Conservation (phyloP, 345 rosid genomes). For the Carallia pectinifolia region DNA sequence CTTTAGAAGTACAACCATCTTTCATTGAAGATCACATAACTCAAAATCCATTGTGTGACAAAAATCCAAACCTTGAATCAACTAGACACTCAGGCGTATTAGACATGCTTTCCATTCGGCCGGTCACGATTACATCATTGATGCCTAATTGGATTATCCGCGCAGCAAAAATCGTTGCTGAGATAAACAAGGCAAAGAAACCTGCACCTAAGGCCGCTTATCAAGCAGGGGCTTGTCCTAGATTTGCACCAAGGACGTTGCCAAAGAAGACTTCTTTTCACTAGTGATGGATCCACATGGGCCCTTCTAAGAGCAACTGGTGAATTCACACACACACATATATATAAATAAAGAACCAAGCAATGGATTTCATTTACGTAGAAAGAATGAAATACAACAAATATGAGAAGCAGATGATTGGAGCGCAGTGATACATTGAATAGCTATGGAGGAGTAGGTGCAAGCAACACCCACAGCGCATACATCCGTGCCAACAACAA, state of each 20-base stretch:
- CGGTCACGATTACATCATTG: constrained; percentile 86
- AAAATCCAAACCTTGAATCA: constrained; percentile 68
- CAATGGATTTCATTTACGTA: not conserved
- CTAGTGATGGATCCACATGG: constrained; percentile 76
- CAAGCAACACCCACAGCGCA: not conserved
- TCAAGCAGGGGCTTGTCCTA: constrained; percentile 98
- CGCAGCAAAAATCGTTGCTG: constrained; percentile 92
- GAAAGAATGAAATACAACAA: not conserved
- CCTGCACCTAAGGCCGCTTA: constrained; percentile 92
- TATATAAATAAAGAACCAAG: not conserved
- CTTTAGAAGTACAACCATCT: not conserved
- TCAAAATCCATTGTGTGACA: constrained; percentile 1
- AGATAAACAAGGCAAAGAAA: not conserved
- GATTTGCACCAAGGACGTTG: constrained; percentile 91
- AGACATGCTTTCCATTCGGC: constrained; percentile 99
- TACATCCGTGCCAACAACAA: not conserved
- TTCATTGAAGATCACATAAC: not conserved
- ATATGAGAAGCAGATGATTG: too few relatives aligned
- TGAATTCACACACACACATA: too few relatives aligned
- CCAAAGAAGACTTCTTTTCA: constrained; percentile 90
- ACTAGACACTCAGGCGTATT: constrained; percentile 81
- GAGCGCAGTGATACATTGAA: not conserved
- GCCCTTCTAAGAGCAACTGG: constrained; percentile 72
- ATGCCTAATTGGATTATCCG: constrained; percentile 87
- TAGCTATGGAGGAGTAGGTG: constrained; percentile 10